Evolutionary conservation across 2,329 filamentous ascomycete genomes (phyloP), one percentile per base, ranked within the genome.

Genomic region (Scedosporium aurantiacum): DNA sequence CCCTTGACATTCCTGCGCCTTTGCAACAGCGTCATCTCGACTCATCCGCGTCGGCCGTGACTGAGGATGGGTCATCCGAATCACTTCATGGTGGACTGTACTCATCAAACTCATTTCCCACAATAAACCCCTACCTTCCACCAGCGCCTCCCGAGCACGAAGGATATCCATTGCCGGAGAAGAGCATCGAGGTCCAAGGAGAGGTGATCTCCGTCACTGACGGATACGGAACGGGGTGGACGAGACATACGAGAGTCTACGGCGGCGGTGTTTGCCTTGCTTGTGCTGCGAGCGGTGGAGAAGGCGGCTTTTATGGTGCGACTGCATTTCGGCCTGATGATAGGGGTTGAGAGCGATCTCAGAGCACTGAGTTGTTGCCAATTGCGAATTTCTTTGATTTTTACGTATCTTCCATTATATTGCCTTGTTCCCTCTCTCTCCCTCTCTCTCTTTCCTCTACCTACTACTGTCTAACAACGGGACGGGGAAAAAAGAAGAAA

Each of bases 221-320:
- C 66, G 73, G 74, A 62, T 71, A 75, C 12, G 80, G 79, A 4
- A 73, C 76, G 18, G 76, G 76, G 50, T 85, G 81, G 82, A 79
- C 75, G 66, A 76, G 81, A 43, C 82, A 85, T 68, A 85, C 82
- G 16, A 77, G 81, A 27, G 82, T 84, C 27, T 84, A 83, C 64
- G 81, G 81, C 28, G 82, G 82, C 63, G 81, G 82, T 5, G 76
- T 80, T 2, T 85, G 82, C 64, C 73, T 83, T 45, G 81, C 81
- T 1, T 85, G 82, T 65, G 72, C 78, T 45, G 79, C 78, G 7
- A 75, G 78, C 8, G 77, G 75, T 5, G 72, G 71, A 37, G 74
- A 75, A 6, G 78, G 74, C 18, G 76, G 79, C 6, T 82, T 81
- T 68, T 84, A 83, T 64, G 82, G 80, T 28, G 76, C 58, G 12